Evolutionary conservation across 352 stramenopile genomes (phyloP), one percentile per base, ranked within the genome.

Genomic region (Globisporangium splendens): DNA sequence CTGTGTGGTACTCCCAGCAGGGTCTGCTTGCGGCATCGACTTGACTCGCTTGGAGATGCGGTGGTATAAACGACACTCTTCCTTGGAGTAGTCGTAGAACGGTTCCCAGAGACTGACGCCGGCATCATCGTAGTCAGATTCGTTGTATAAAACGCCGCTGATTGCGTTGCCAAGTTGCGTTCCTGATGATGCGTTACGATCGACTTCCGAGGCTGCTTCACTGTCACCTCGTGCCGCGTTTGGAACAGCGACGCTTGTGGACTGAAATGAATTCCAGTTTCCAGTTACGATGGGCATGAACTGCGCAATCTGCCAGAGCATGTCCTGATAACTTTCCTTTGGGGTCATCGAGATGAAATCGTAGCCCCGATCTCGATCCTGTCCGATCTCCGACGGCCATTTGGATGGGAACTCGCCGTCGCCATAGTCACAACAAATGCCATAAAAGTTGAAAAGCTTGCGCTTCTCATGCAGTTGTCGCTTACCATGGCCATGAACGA

Each of bases 381-480:
- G 89, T 8, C 83, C 59, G 8, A 94, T 86, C 50, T 98, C 91
- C 0, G 86, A 86, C 11, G 88, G 91, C 91, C 91, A 98, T 28
- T 80, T 72, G 12, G 86, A 96, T 14, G 89, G 89, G 54, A 97
- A 97, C 10, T 88, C 83, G 24, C 89, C 89, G 56, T 97, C 86
- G 54, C 87, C 86, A 49, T 96, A 97, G 65, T 98, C 93, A 43
- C 94, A 80, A n/a, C 93, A 81, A 24, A 82, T 82, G 24, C 79
- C 86, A 63, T 97, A 98, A 57, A 79, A 97, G 73, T 98, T 92
- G 72, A 96, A 98, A 13, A 98, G 54, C 28, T 76, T 72, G 12
- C 89, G 78, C 44, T 82, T 94, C 28, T 66, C 39, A 66, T 98
- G 94, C 1, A 63, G 21, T 3, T 72, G 66, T 10, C 93, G 70